Evolutionary conservation across 495 filamentous ascomycete species (phyloP).

Genomic region (Cercophora samala): DNA sequence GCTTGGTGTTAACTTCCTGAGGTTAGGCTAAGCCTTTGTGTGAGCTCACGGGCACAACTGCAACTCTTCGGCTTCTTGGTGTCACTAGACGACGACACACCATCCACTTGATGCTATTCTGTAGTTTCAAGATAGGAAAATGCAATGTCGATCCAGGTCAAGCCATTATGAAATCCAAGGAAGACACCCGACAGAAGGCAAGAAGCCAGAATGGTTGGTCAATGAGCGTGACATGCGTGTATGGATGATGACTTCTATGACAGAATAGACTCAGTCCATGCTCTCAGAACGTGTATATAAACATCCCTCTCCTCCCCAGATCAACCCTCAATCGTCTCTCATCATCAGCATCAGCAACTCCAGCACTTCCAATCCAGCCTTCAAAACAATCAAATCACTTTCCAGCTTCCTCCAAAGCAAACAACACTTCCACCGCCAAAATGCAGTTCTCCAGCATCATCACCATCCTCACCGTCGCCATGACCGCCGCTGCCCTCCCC

Average conservation of each 20-base stretch:
- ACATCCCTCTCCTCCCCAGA: background rate
- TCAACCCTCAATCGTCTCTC: background rate
- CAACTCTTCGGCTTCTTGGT: background rate
- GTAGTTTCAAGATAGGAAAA: background rate
- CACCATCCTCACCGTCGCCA: slow-evolving; percentile 15
- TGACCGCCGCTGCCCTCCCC: slow-evolving; percentile 17
- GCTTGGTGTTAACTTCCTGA: background rate
- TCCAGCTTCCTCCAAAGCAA: background rate
- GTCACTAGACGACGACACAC: background rate
- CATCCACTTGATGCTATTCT: background rate
- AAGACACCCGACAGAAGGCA: background rate
- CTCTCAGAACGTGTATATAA: slow-evolving; percentile 8
- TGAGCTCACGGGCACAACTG: background rate
- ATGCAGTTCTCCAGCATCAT: slow-evolving; percentile 19
- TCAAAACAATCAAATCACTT: background rate
- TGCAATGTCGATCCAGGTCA: background rate
- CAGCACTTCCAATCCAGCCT: background rate
- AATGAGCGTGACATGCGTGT: background rate
- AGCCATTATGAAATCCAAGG: background rate
- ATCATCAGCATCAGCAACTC: background rate
- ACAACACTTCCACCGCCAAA: slow-evolving; percentile 7
- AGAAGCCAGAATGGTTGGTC: background rate
- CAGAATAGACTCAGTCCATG: background rate
- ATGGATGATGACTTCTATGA: background rate
- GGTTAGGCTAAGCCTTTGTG: background rate